A percentile compares a stretch with the other conserved stretches of the same genome.
These are phyloP conservation scores for Trichoderma sp. DNA, from an alignment of 2,329 filamentous ascomycete genomes.

Conservation along the genomic window DNA sequence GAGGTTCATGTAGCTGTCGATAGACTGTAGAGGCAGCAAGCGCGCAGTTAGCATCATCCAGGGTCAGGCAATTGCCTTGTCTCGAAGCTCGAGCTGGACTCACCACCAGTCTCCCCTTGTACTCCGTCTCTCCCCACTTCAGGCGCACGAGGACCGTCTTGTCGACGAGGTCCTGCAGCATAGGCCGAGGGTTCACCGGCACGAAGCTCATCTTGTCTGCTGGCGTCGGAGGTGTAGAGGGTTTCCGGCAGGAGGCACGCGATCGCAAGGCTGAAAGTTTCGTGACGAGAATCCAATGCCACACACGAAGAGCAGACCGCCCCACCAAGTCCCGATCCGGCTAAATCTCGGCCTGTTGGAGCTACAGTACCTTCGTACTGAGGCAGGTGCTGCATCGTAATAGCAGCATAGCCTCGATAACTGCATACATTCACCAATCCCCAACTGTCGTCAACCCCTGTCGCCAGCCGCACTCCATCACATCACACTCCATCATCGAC, in stretches of 20 bases:
- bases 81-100: neutral
- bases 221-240: neutral
- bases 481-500: neutral
- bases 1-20: conserved; percentile 99
- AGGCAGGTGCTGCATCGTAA: neutral
- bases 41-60: conserved; percentile 14
- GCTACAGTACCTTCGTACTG: neutral
- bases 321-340: conserved; percentile 6
- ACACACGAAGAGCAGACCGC: conserved; percentile 15
- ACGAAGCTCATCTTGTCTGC: conserved; percentile 61
- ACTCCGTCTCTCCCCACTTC: conserved; percentile 98
- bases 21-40: conserved; percentile 51
- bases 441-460: neutral
- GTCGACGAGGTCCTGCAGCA: conserved; percentile 92
- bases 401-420: neutral
- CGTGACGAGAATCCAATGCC: conserved; percentile 16
- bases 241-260: conserved; percentile 15
- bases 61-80: neutral
- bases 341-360: conserved; percentile 9
- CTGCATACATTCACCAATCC: neutral
- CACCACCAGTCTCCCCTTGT: conserved; percentile 82
- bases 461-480: neutral
- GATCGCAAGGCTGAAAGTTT: conserved; percentile 30
- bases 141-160: conserved; percentile 88
- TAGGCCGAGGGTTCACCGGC: conserved; percentile 93